These are phyloP conservation scores for Calonectria pauciramosa DNA, from an alignment of 2,329 filamentous ascomycete species.

Conservation along the genomic window DNA sequence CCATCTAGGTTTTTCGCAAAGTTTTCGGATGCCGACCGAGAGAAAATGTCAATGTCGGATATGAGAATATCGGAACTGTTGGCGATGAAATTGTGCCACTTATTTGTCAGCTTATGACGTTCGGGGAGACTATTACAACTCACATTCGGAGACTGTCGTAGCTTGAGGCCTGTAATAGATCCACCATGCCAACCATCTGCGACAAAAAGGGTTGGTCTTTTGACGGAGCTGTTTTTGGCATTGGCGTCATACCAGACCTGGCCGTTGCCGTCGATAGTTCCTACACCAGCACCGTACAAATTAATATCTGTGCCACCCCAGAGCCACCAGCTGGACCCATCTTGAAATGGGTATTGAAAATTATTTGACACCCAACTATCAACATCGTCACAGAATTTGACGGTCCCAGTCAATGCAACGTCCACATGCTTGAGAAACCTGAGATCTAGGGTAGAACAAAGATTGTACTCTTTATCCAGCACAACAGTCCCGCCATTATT, in stretches of 20 bases:
- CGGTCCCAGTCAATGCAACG: slow-evolving; percentile 66
- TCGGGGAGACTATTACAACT: not conserved
- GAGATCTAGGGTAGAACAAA: slow-evolving; percentile 74
- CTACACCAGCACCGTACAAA: slow-evolving; percentile 68
- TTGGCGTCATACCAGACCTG: slow-evolving; percentile 72
- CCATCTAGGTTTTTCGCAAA: slow-evolving; percentile 74
- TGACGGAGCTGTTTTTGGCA: slow-evolving; percentile 63
- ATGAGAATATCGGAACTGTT: slow-evolving; percentile 75
- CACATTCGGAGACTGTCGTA: slow-evolving; percentile 65
- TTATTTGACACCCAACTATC: slow-evolving; percentile 75
- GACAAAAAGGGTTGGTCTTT: slow-evolving; percentile 73
- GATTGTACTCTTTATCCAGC: slow-evolving; percentile 70
- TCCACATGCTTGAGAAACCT: slow-evolving; percentile 75
- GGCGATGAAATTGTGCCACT: slow-evolving; percentile 68
- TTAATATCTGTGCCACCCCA: slow-evolving; percentile 60
- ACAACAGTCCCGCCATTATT: slow-evolving; percentile 74
- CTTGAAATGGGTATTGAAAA: slow-evolving; percentile 75
- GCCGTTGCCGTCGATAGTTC: slow-evolving; percentile 71
- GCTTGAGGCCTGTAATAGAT: slow-evolving; percentile 69
- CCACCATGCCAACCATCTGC: slow-evolving; percentile 72
- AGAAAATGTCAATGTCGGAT: slow-evolving; percentile 72
- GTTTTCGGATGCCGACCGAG: slow-evolving; percentile 65
- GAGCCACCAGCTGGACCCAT: slow-evolving; percentile 59
- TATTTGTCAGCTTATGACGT: not conserved
- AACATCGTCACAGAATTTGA: slow-evolving; percentile 75